phyloP scores from a whole-genome alignment of 345 rosid species.

The sweet orange (Citrus sinensis) region DVS_A1.0 CM039161.1:23004001-23004500 shows the following conservation, averaged over 20 bases:
- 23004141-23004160: not conserved
- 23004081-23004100: not conserved
- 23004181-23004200: slow-evolving; percentile 8
- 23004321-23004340: slow-evolving; percentile 32
- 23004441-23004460: slow-evolving; percentile 12
- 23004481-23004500: slow-evolving; percentile 24
- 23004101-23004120: not conserved
- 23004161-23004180: slow-evolving; percentile 10
- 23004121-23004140: not conserved
- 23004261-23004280: slow-evolving; percentile 25
- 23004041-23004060: not conserved
- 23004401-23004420: slow-evolving; percentile 12
- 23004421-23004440: slow-evolving; percentile 17
- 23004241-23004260: slow-evolving; percentile 38
- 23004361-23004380: slow-evolving; percentile 21
- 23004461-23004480: slow-evolving; percentile 31
- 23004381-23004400: slow-evolving; percentile 18
- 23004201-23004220: slow-evolving; percentile 18
- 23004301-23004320: slow-evolving; percentile 40
- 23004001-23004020: not conserved
- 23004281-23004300: slow-evolving; percentile 18
- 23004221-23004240: slow-evolving; percentile 34
- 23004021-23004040: not conserved
- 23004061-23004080: not conserved
- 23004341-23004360: slow-evolving; percentile 24